phyloP scores from a whole-genome alignment of 371 early-diverging fungal species.

The Cokeromyces recurvatus region DNA sequence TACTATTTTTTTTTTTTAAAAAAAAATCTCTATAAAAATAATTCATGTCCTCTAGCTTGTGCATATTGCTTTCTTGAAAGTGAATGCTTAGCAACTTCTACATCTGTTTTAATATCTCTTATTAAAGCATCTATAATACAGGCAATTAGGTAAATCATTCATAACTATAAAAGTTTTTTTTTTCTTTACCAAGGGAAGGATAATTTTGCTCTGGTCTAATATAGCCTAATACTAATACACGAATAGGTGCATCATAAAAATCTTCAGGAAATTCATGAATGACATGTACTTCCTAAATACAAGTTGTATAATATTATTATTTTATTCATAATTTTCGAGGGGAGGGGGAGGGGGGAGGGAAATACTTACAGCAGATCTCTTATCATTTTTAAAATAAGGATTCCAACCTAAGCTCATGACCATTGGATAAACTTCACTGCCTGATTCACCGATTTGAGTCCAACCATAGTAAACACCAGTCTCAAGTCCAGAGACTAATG shows the following conservation, averaged over 20 bases:
- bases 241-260: constrained; percentile 86
- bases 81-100: constrained; percentile 72
- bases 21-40: too few relatives aligned
- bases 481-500: constrained; percentile 57
- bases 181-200: constrained; percentile 73
- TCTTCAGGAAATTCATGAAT: constrained; percentile 82
- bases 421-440: constrained; percentile 78
- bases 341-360: too few relatives aligned
- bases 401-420: constrained; percentile 99
- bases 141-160: too few relatives aligned
- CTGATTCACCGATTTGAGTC: constrained; percentile 65
- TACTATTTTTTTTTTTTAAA: too few relatives aligned
- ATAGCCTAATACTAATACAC: constrained; percentile 82
- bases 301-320: background rate
- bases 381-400: constrained; percentile 95
- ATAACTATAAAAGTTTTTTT: too few relatives aligned
- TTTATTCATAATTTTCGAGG: too few relatives aligned
- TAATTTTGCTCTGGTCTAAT: constrained; percentile 92
- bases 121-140: constrained; percentile 74
- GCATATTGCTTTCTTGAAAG: constrained; percentile 42
- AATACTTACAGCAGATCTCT: constrained; percentile 78
- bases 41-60: constrained; percentile 7
- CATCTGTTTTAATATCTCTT: constrained; percentile 88
- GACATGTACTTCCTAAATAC: constrained; percentile 86
- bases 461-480: constrained; percentile 96